Conservation (phyloP, 371 early-diverging fungal species). For the Zancudomyces culisetae region DNA sequence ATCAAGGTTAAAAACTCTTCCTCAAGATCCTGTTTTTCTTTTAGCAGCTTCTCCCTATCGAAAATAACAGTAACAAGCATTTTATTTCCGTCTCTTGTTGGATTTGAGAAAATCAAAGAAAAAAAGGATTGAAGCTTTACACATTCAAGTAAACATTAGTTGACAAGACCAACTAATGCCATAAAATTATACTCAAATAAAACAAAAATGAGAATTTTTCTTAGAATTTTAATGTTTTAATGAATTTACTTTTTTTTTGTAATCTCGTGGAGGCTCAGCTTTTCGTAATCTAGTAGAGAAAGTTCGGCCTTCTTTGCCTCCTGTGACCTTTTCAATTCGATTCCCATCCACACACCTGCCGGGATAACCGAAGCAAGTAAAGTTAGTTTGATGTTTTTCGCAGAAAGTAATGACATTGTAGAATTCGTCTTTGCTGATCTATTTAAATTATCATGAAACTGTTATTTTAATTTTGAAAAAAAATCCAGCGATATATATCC, state of each 20-base stretch:
- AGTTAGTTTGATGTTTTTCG: not conserved
- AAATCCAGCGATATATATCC: no score
- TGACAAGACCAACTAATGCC: not conserved
- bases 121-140: no score
- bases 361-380: conserved; percentile 2
- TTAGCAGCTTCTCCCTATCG: not conserved
- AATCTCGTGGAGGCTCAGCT: not conserved
- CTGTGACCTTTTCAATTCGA: not conserved
- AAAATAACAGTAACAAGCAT: not conserved
- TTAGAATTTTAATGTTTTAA: not conserved
- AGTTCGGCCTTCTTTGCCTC: not conserved
- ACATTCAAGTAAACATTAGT: no score
- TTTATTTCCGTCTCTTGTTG: not conserved
- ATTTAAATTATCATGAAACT: no score
- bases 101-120: not conserved
- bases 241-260: not conserved
- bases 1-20: not conserved
- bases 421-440: no score
- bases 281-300: not conserved
- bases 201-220: not conserved
- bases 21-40: not conserved
- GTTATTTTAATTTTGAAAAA: no score
- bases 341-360: conserved; percentile 1
- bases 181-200: not conserved
- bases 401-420: not conserved